These are phyloP conservation scores for Pythium sp. DNA, from an alignment of 352 stramenopile species.

Conservation along the genomic window DNA sequence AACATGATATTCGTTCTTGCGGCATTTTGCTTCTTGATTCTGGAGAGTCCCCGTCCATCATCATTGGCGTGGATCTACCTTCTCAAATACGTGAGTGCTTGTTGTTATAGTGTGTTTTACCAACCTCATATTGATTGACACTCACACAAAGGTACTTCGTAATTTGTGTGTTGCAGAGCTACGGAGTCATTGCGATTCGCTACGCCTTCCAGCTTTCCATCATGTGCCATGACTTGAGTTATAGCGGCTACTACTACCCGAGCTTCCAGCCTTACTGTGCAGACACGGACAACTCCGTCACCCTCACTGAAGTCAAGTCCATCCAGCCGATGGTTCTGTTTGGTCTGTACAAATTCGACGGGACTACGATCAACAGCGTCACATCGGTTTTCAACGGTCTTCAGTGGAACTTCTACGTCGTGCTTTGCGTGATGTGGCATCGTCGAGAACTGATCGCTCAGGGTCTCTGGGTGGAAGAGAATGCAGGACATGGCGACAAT, in stretches of 20 bases:
- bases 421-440: slow-evolving; percentile 79
- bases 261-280: slow-evolving; percentile 76
- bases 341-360: slow-evolving; percentile 87
- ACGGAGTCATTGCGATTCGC: slow-evolving; percentile 48
- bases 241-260: slow-evolving; percentile 60
- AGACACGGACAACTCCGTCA: slow-evolving; percentile 23
- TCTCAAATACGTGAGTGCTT: slow-evolving; percentile 73
- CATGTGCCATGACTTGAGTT: slow-evolving; percentile 69
- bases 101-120: not conserved
- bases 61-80: slow-evolving; percentile 64
- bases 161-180: slow-evolving; percentile 33
- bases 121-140: not conserved
- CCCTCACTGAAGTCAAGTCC: slow-evolving; percentile 44
- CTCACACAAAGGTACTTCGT: not conserved
- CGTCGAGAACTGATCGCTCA: slow-evolving; percentile 72
- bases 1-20: slow-evolving; percentile 77
- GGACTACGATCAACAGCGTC: slow-evolving; percentile 45
- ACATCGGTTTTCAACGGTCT: slow-evolving; percentile 63
- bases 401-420: slow-evolving; percentile 85
- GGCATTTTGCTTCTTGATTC: slow-evolving; percentile 65
- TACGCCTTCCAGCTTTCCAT: slow-evolving; percentile 85
- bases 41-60: slow-evolving; percentile 75
- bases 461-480: slow-evolving; percentile 65
- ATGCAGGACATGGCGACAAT: slow-evolving; percentile 17
- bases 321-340: slow-evolving; percentile 82